These are phyloP conservation scores for Diaporthe velutina DNA, from an alignment of 2,329 filamentous ascomycete genomes.

Conservation along the genomic window DNA sequence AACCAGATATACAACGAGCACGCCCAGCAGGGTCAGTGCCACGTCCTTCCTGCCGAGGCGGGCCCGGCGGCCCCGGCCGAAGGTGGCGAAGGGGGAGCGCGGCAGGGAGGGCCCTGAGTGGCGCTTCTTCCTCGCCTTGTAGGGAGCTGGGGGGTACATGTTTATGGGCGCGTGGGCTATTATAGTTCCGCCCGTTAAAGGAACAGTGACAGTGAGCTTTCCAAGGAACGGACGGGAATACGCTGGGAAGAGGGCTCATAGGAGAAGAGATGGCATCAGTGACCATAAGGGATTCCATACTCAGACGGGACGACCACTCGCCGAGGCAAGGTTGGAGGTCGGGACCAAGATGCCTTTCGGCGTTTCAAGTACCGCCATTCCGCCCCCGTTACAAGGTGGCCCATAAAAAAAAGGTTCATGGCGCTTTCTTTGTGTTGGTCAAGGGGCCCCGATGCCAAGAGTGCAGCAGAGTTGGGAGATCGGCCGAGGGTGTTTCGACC, in stretches of 20 bases:
- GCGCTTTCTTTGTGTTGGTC: neutral
- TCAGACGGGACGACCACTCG: neutral
- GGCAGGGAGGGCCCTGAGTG: slow-evolving; percentile 17
- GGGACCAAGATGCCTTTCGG: neutral
- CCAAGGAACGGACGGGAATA: neutral
- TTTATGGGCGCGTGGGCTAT: neutral
- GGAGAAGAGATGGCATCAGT: neutral
- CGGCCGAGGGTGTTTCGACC: slow-evolving; percentile 9
- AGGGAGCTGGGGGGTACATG: slow-evolving; percentile 5
- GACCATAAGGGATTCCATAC: neutral
- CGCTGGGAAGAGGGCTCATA: neutral
- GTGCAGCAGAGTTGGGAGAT: neutral
- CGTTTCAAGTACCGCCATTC: slow-evolving; percentile 26
- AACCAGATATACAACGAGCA: slow-evolving; percentile 37
- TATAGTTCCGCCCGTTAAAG: neutral
- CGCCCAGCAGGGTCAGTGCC: slow-evolving; percentile 20
- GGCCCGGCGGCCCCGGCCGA: slow-evolving; percentile 17
- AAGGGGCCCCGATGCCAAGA: slow-evolving; percentile 29
- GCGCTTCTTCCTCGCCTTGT: slow-evolving; percentile 22
- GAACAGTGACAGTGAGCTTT: neutral
- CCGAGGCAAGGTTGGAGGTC: neutral
- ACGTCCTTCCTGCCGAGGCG: slow-evolving; percentile 22
- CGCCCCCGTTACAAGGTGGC: neutral
- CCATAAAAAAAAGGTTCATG: neutral
- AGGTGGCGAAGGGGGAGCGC: slow-evolving; percentile 19